phyloP scores from a whole-genome alignment of 495 filamentous ascomycete species.

The Aspergillus heteromorphus region DNA sequence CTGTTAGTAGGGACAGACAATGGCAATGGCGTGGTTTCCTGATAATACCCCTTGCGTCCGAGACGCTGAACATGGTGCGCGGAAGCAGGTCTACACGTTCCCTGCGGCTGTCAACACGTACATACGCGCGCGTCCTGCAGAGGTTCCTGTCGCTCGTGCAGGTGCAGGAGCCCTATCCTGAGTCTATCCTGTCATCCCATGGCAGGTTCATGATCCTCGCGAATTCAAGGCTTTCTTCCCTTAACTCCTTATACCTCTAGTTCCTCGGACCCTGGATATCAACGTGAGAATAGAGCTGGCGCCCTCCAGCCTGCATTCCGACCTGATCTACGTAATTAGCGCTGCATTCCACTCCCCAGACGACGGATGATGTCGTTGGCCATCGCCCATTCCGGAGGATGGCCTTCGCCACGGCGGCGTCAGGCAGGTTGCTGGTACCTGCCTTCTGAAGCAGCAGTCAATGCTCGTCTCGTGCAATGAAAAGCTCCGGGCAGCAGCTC shows the following conservation, averaged over 20 bases:
- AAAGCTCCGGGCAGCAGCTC: slow-evolving; percentile 40
- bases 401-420: slow-evolving; percentile 23
- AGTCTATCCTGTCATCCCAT: slow-evolving; percentile 16
- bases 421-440: slow-evolving; percentile 23
- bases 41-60: slow-evolving; percentile 36
- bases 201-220: slow-evolving; percentile 11
- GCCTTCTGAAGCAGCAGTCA: slow-evolving; percentile 13
- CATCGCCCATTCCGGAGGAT: slow-evolving; percentile 30
- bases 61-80: slow-evolving; percentile 5
- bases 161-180: slow-evolving; percentile 6
- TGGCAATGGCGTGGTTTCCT: slow-evolving; percentile 11
- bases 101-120: slow-evolving; percentile 30
- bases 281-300: slow-evolving; percentile 14
- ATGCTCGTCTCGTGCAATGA: slow-evolving; percentile 25
- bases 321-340: slow-evolving; percentile 14
- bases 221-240: slow-evolving; percentile 18
- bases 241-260: slow-evolving; percentile 17
- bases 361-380: slow-evolving; percentile 23
- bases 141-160: slow-evolving; percentile 22
- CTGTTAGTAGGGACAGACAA: slow-evolving; percentile 25
- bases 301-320: slow-evolving; percentile 35
- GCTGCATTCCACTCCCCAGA: slow-evolving; percentile 15
- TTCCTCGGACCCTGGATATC: slow-evolving; percentile 17
- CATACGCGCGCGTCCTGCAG: slow-evolving; percentile 27
- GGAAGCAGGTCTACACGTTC: slow-evolving; percentile 32